Evolutionary conservation across 371 early-diverging fungal species (phyloP).

Genomic region (Rhizopus delemar): DNA sequence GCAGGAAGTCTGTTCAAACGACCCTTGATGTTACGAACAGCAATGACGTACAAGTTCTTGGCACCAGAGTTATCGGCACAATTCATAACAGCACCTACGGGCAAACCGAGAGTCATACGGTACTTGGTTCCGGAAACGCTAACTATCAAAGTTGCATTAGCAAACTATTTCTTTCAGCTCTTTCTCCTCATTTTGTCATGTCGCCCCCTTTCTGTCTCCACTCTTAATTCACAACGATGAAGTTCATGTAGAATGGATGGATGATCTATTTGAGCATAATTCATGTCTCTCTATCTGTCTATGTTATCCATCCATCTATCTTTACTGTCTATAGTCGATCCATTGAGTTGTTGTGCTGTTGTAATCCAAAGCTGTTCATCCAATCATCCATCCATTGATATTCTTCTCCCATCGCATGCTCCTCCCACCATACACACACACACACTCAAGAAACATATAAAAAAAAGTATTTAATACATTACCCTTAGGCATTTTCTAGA

Average conservation of each 20-base stretch:
- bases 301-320: conserved; percentile 10
- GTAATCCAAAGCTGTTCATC: conserved; percentile 9
- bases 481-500: conserved; percentile 24
- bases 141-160: conserved; percentile 23
- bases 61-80: conserved; percentile 99
- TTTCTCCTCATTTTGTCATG: background rate
- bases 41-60: conserved; percentile 99
- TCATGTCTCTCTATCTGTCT: background rate
- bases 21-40: conserved; percentile 96
- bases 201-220: background rate
- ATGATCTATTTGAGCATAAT: background rate
- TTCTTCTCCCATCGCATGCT: background rate
- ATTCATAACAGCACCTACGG: conserved; percentile 99
- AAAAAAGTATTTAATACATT: background rate
- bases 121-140: conserved; percentile 93
- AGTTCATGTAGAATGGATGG: background rate
- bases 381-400: conserved; percentile 18
- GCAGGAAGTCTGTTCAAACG: conserved; percentile 99
- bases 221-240: background rate
- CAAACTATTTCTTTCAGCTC: background rate
- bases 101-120: conserved; percentile 99
- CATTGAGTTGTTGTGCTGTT: no score
- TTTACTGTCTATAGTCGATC: no score
- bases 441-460: background rate
- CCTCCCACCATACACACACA: background rate